Conservation (phyloP, 2,329 filamentous ascomycete species). For the Fusarium dimerum region DNA sequence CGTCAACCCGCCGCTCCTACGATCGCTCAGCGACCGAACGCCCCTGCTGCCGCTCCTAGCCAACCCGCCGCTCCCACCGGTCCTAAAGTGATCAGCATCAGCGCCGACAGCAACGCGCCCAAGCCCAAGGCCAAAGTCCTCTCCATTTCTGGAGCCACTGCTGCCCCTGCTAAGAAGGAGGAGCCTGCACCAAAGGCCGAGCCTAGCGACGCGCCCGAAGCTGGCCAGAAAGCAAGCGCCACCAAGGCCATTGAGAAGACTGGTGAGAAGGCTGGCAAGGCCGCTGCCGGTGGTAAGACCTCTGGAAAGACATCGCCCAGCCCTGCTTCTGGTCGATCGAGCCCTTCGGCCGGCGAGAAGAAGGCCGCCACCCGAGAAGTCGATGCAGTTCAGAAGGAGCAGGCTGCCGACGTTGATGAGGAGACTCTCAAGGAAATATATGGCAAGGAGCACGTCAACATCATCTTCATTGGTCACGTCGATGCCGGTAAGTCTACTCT, state of each 20-base stretch:
- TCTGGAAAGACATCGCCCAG: slow-evolving; percentile 77
- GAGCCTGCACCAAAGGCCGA: slow-evolving; percentile 49
- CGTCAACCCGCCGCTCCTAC: slow-evolving; percentile 18
- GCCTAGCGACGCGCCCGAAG: slow-evolving; percentile 56
- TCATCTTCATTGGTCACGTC: slow-evolving; percentile 97
- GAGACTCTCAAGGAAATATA: slow-evolving; percentile 90
- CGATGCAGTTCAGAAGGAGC: slow-evolving; percentile 83
- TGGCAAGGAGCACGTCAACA: slow-evolving; percentile 89
- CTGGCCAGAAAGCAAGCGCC: slow-evolving; percentile 81
- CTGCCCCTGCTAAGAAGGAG: slow-evolving; percentile 41
- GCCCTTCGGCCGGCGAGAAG: slow-evolving; percentile 66
- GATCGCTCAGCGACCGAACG: slow-evolving; percentile 27
- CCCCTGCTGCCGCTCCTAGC: slow-evolving; percentile 46
- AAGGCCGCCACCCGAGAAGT: slow-evolving; percentile 60
- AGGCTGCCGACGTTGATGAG: slow-evolving; percentile 70
- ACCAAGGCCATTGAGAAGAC: slow-evolving; percentile 91
- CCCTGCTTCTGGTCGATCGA: slow-evolving; percentile 81
- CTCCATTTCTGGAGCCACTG: slow-evolving; percentile 40
- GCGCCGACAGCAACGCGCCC: slow-evolving; percentile 55
- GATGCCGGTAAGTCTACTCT: slow-evolving; percentile 98
- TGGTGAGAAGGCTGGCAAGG: slow-evolving; percentile 59
- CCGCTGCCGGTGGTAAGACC: slow-evolving; percentile 43
- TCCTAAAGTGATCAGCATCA: slow-evolving; percentile 70
- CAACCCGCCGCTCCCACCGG: slow-evolving; percentile 51
- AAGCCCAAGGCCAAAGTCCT: slow-evolving; percentile 54